Base-by-base conservation (phyloP, 345 rosid species). In the Bruguiera gymnorhiza region DNA sequence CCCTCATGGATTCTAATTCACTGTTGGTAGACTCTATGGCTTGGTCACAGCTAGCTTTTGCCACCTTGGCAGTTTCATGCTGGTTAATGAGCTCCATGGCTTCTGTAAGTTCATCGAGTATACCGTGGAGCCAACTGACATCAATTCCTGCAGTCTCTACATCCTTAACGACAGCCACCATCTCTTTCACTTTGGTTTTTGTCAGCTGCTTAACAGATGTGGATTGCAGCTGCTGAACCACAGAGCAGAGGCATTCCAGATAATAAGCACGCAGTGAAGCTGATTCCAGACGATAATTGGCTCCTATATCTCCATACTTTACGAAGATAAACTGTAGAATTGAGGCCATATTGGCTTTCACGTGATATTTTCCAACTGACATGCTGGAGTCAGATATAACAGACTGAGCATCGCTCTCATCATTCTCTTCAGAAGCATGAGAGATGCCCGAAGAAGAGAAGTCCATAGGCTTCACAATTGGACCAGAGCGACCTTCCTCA, bases 291-390 rank as follows among this genome's bases (percentile, higher is more conserved):
- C 68, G 76, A 30, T 90, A 90, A 57, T 87, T 85, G 63, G 92
- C 90, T 1, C 96, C 95, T 46, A 93, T 87, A 66, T 93, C 96
- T 60, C 98, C 98, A 43, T 88, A 81, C 65, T 84, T 93, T 56
- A 83, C 78, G 0, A 93, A 32, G 76, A 93, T 86, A 16, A 73
- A 70, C 62, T 81, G 83, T 46, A 93, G 86, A 66, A 75, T 82
- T 18, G 85, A 70, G 29, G 93, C 82, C 37, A 84, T 69, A 67
- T 81, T 83, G 53, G 82, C 74, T 63, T 83, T 76, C 75, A 93
- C 97, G 29, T 80, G 87, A 83, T 93, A 88, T 71, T 86, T 86
- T 60, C 89, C 95, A 0, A 90, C 90, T 0, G 89, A 70, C 24
- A 88, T 95, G 60, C 84, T 81, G 29, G 89, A 78, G 76, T 91